These are phyloP conservation scores for Citeromyces nyonsensis DNA, from an alignment of 805 yeast genomes.

Conservation along the genomic window DNA sequence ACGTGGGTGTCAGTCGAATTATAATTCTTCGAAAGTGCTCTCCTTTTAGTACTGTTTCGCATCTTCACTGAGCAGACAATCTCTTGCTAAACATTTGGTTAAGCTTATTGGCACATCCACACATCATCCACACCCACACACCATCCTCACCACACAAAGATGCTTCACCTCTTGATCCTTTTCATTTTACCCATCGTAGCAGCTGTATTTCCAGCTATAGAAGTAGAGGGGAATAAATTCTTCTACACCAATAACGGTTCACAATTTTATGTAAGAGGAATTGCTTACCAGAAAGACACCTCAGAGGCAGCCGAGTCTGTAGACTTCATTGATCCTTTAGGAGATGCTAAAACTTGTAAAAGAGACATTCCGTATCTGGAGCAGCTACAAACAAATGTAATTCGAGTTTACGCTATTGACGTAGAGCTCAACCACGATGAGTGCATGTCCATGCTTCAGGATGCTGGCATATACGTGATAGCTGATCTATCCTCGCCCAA, in stretches of 20 bases:
- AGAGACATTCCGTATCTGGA: constrained; percentile 64
- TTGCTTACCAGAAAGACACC: constrained; percentile 67
- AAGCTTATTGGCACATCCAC: too few relatives aligned
- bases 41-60: too few relatives aligned
- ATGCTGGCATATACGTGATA: constrained; percentile 69
- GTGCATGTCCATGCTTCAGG: constrained; percentile 52
- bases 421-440: constrained; percentile 44
- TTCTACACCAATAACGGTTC: constrained; percentile 66
- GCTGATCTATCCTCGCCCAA: constrained; percentile 67
- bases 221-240: constrained; percentile 65
- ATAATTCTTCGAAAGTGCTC: too few relatives aligned
- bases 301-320: constrained; percentile 26
- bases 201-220: constrained; percentile 41
- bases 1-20: too few relatives aligned
- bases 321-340: constrained; percentile 54
- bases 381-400: constrained; percentile 47
- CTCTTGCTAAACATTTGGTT: too few relatives aligned
- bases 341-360: constrained; percentile 42
- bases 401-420: constrained; percentile 67
- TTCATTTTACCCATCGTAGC: neutral
- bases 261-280: constrained; percentile 63
- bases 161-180: neutral
- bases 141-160: neutral
- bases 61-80: too few relatives aligned
- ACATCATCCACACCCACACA: too few relatives aligned